Evolutionary conservation across 2,329 filamentous ascomycete species (phyloP).

Genomic region (Exophiala mesophila): DNA sequence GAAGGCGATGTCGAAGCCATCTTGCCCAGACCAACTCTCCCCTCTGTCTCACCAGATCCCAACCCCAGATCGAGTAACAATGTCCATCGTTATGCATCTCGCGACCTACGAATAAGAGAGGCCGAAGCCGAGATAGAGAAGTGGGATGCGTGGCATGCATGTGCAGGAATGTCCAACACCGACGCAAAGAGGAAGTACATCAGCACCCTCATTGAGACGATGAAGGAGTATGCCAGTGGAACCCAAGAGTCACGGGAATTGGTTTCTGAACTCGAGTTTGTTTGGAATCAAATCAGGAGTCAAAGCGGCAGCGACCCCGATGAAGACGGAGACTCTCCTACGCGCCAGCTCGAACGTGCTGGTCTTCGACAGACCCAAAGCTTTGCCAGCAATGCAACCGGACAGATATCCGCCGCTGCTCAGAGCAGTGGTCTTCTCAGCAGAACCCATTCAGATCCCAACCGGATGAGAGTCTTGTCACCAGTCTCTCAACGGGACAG

Average conservation of each 20-base stretch:
- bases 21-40: conserved; percentile 69
- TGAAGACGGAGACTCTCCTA: conserved; percentile 35
- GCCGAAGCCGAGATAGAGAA: conserved; percentile 29
- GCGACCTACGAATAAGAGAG: conserved; percentile 41
- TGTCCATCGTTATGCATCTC: conserved; percentile 25
- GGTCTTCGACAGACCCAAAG: conserved; percentile 36
- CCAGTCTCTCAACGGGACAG: conserved; percentile 70
- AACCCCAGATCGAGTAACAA: conserved; percentile 20
- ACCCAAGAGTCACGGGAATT: conserved; percentile 79
- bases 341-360: conserved; percentile 42
- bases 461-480: conserved; percentile 66
- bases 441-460: conserved; percentile 25
- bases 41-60: conserved; percentile 19
- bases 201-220: conserved; percentile 87
- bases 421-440: conserved; percentile 7
- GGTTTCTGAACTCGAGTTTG: conserved; percentile 93
- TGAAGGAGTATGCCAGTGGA: conserved; percentile 87
- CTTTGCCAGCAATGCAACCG: conserved; percentile 13
- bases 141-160: conserved; percentile 87
- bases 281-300: conserved; percentile 86
- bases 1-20: conserved; percentile 92
- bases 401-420: conserved; percentile 5
- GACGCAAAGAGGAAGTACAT: conserved; percentile 95
- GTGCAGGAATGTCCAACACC: conserved; percentile 75
- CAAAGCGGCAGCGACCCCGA: conserved; percentile 27